Base-by-base conservation (phyloP, 352 stramenopile species). In the Phytophthora crassamura region DNA sequence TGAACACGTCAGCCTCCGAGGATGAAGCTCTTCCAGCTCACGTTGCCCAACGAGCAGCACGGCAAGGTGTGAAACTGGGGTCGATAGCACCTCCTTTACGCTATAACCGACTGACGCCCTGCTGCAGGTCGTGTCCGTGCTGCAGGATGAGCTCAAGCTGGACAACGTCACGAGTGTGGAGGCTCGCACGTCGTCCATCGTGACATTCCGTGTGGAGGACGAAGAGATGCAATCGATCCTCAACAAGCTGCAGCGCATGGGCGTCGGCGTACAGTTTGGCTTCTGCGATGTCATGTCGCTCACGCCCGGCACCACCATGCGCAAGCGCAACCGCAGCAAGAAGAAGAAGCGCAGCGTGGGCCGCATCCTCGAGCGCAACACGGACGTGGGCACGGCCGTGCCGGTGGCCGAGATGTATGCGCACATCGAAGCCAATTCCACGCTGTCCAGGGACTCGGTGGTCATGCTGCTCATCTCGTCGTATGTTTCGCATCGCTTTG, bases 21-120 rank as follows among this genome's bases (percentile, higher is more conserved):
- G 11, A 94, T 93, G 86, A 94, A 94, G 84, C 86, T 94, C 64
- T 94, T 94, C 80, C 86, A 94, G 72, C 83, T 94, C 47, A 94
- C 86, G 60, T 74, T 94, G 42, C 86, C 86, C 20, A 93, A 94
- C 58, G 84, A 94, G 40, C 84, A 92, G 70, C 84, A 94, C 45
- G 67, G 78, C 69, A 90, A 90, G 66, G 84, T 87, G 34, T 11
- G 62, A 22, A 9, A 22, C 18, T 32, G 16, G 1, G 10, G 18
- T 22, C 33, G 7, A 16, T 16, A 15, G 5, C 16, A 0, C 32
- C 30, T 46, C 30, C 5, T 2, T 10, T 35, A 16, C 7, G 40
- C 36, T 57, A 38, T 38, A 16, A 4, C 7, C 25, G 15, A 33
- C 39, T 53, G 30, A 28, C 16, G 9, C 3, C 0, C 22, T 30